These are phyloP conservation scores for Penicillium taxi DNA, from an alignment of 495 filamentous ascomycete genomes.

Conservation along the genomic window DNA sequence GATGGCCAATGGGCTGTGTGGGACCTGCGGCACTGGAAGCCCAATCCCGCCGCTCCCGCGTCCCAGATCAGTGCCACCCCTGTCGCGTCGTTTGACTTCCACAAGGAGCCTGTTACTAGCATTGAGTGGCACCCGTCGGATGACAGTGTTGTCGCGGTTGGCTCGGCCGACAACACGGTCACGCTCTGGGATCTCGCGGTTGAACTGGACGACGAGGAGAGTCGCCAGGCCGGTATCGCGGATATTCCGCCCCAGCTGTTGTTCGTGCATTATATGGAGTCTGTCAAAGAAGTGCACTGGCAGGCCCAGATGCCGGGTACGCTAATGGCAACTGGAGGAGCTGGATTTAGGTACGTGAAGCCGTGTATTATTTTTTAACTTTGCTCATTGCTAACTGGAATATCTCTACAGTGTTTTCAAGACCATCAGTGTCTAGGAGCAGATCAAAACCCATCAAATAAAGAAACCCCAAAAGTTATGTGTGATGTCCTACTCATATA, in stretches of 20 bases:
- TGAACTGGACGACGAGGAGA: conserved; percentile 94
- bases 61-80: conserved; percentile 48
- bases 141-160: conserved; percentile 87
- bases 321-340: conserved; percentile 80
- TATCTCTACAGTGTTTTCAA: conserved; percentile 41
- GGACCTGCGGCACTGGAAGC: conserved; percentile 93
- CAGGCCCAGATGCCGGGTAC: conserved; percentile 93
- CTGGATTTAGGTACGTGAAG: conserved; percentile 61
- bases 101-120: conserved; percentile 90
- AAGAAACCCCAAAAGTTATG: conserved; percentile 15
- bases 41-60: conserved; percentile 39
- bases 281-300: conserved; percentile 94
- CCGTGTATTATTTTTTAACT: conserved; percentile 3
- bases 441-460: conserved; percentile 4
- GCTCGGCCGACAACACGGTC: conserved; percentile 85
- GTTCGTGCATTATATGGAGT: conserved; percentile 93
- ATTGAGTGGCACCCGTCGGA: conserved; percentile 97
- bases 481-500: conserved; percentile 29
- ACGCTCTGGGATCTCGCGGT: conserved; percentile 97
- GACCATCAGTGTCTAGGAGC: conserved; percentile 46
- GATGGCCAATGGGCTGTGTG: conserved; percentile 93
- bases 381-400: conserved; percentile 13
- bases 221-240: conserved; percentile 73
- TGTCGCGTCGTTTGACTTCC: conserved; percentile 85
- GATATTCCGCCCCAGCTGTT: conserved; percentile 91